Conservation (phyloP, 495 filamentous ascomycete species). For the Lepraria neglecta region DNA sequence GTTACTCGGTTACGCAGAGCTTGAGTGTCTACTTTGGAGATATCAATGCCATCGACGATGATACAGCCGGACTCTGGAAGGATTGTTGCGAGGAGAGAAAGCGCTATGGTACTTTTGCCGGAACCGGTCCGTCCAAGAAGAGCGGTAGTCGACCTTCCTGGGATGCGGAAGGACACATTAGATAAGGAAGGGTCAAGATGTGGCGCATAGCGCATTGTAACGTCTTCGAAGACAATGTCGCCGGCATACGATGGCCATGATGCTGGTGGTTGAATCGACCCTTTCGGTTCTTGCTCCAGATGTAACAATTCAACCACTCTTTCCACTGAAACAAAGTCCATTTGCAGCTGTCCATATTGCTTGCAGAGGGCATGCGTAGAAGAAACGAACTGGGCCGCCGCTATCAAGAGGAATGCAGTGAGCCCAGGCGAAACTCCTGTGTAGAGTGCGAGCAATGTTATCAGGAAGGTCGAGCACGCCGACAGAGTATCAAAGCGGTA, state of each 20-base stretch:
- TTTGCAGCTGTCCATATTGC: constrained; percentile 73
- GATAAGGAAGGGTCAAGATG: constrained; percentile 62
- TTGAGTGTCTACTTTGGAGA: constrained; percentile 53
- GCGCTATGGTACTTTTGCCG: constrained; percentile 61
- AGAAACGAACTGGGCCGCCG: constrained; percentile 55
- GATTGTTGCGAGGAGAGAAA: constrained; percentile 52
- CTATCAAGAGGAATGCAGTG: constrained; percentile 67
- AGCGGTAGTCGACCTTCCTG: constrained; percentile 63
- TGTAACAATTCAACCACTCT: constrained; percentile 70
- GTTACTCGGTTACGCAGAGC: constrained; percentile 53
- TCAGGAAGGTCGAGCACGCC: constrained; percentile 59
- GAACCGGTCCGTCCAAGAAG: constrained; percentile 58
- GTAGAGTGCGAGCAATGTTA: constrained; percentile 65
- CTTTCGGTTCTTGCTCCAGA: constrained; percentile 64
- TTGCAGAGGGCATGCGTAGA: constrained; percentile 67
- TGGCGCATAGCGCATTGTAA: constrained; percentile 71
- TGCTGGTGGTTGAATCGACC: constrained; percentile 59
- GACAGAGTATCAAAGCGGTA: constrained; percentile 71
- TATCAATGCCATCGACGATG: constrained; percentile 53
- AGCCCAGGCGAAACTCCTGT: constrained; percentile 63
- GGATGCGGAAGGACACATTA: constrained; percentile 60
- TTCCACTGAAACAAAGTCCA: constrained; percentile 86
- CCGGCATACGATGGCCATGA: constrained; percentile 65
- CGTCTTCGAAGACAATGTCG: constrained; percentile 67
- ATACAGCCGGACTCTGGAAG: constrained; percentile 50